Evolutionary conservation across 2,329 filamentous ascomycete genomes (phyloP).

Genomic region (Colletotrichum spaethianum): DNA sequence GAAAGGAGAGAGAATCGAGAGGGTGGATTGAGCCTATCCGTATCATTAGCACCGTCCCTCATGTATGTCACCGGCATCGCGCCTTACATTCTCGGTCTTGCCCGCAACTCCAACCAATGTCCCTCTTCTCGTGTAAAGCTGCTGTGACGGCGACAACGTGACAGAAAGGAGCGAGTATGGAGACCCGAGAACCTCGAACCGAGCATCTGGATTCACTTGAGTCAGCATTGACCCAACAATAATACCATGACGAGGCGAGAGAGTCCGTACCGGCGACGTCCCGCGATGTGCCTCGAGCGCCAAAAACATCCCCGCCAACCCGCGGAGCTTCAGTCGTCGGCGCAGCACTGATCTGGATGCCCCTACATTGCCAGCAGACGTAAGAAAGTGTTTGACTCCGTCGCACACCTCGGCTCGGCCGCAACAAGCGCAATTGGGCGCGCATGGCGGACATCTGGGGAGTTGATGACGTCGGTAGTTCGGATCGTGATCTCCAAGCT

Average conservation of each 20-base stretch:
- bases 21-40: constrained; percentile 84
- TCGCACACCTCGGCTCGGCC: constrained; percentile 52
- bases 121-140: constrained; percentile 91
- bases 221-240: background rate
- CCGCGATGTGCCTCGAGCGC: constrained; percentile 58
- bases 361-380: constrained; percentile 69
- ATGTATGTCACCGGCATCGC: constrained; percentile 11
- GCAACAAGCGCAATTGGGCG: constrained; percentile 57
- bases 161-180: constrained; percentile 96
- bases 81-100: constrained; percentile 86
- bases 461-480: constrained; percentile 37
- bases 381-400: constrained; percentile 50
- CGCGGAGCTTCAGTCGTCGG: constrained; percentile 70
- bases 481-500: constrained; percentile 32
- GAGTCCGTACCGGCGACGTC: constrained; percentile 64
- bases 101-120: constrained; percentile 92
- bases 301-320: constrained; percentile 69
- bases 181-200: constrained; percentile 92
- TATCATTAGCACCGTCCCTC: background rate
- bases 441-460: constrained; percentile 54
- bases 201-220: constrained; percentile 76
- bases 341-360: constrained; percentile 74
- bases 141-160: constrained; percentile 91
- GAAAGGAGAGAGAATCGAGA: constrained; percentile 89
- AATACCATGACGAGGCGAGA: too few relatives aligned